phyloP scores from a whole-genome alignment of 108 stramenopile genomes.

The Cyclotella distinguenda region DNA sequence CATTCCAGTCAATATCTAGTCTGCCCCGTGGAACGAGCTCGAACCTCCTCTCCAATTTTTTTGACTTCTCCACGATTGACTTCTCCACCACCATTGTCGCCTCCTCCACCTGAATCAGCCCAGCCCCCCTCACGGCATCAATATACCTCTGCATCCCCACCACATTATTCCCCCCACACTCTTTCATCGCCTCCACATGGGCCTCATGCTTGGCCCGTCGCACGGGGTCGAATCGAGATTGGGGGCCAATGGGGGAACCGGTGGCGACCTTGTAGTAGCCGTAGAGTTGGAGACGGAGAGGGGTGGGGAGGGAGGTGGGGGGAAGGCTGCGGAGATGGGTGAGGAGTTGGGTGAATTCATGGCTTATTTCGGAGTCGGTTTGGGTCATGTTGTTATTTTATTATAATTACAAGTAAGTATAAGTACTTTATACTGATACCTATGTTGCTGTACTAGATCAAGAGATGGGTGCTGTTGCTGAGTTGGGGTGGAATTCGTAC shows the following conservation, averaged over 20 bases:
- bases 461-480: no score
- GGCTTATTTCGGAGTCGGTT: no score
- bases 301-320: conserved; percentile 14
- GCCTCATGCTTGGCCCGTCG: conserved; percentile 53
- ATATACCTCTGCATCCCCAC: conserved; percentile 28
- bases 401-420: no score
- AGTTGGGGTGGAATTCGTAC: no score
- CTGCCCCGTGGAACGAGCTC: neutral
- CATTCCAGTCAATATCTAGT: neutral
- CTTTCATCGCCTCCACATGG: conserved; percentile 6
- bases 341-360: conserved; percentile 11
- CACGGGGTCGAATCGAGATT: conserved; percentile 45
- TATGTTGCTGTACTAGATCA: no score
- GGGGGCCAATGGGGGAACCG: conserved; percentile 2
- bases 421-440: no score
- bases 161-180: conserved; percentile 12
- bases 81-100: conserved; percentile 8
- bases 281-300: conserved; percentile 19
- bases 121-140: conserved; percentile 16
- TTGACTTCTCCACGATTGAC: conserved; percentile 12
- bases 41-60: conserved; percentile 16
- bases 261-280: conserved; percentile 35
- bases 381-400: no score
- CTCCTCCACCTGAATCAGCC: no score
- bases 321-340: conserved; percentile 7